Percentiles rank a stretch among this genome's conserved stretches.
phyloP scores from a whole-genome alignment of 2,329 filamentous ascomycete genomes.

The Penicillium thymicola region DNA sequence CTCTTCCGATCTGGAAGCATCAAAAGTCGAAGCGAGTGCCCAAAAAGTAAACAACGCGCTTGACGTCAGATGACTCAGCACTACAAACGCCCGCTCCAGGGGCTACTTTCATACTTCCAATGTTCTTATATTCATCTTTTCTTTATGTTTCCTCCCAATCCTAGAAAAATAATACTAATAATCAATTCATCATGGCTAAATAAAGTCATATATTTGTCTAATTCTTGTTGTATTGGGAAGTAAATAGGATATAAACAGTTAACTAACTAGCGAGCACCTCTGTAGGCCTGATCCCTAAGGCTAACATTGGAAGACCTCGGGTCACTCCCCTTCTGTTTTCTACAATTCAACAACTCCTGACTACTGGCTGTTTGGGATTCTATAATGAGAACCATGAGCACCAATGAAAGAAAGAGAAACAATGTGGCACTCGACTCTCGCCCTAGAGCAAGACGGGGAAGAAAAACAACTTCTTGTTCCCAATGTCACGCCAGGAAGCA shows the following conservation, averaged over 20 bases:
- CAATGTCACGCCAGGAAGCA: constrained; percentile 16
- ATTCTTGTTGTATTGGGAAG: neutral
- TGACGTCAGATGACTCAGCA: constrained; percentile 10
- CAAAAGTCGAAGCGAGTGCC: neutral
- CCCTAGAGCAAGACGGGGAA: constrained; percentile 7
- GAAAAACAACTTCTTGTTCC: constrained; percentile 13
- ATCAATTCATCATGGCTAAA: neutral
- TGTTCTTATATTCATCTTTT: too few species aligned
- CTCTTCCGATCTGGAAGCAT: too few species aligned
- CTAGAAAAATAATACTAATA: neutral
- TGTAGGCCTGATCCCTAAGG: neutral
- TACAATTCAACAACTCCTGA: neutral
- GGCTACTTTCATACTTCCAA: neutral
- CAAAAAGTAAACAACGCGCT: constrained; percentile 10
- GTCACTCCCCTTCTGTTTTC: neutral
- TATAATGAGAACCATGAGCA: neutral
- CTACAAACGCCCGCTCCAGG: neutral
- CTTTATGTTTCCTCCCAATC: too few species aligned
- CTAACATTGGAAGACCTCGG: neutral
- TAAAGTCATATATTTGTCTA: neutral
- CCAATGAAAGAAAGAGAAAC: neutral
- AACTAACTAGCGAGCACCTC: neutral
- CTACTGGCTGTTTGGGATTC: neutral
- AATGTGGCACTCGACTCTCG: neutral
- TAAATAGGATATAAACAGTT: neutral